Base-by-base conservation (phyloP, 345 rosid species). In the Rhodamnia argentea region DNA sequence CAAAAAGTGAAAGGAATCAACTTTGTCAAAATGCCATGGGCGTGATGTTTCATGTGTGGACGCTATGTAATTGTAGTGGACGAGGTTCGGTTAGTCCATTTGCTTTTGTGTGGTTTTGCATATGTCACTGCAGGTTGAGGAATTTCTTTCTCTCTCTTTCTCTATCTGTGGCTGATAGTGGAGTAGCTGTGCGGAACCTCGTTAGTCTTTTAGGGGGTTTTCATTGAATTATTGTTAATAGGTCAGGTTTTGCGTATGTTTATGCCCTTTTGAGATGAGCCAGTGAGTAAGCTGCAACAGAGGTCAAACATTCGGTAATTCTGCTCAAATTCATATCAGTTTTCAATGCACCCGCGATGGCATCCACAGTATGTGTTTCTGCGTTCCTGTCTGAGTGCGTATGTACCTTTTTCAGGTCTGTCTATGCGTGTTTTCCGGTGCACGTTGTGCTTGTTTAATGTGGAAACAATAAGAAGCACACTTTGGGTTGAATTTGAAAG, bases 301-400 rank as follows among this genome's bases (percentile, higher is more conserved):
- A 32, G 78, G 78, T 70, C 78, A 37, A 32, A 37, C 78, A 2
- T 37, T 70, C 10, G 13, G 81, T 37, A 37, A 20, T 70, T 70
- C 20, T 70, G 81, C 47, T 70, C 76, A 62, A 70, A 37, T 37
- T 37, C 81, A 10, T 23, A 16, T 18, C 13, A 4, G 81, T 37
- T 37, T 70, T 18, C 47, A 37, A 40, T 0, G 4, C 47, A 8
- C 7, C 3, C 2, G 1, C 0, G 12, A 18, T 4, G 47, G 47
- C 47, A 5, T 15, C 4, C 12, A 70, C 47, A 37, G 24, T 32
- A 37, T 37, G 42, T 1, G 78, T 70, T 24, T 20, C 37, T 70
- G 81, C 26, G 4, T 0, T 5, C 81, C 81, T 70, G 47, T 70
- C 40, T 10, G 81, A 70, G 47, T 37, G 47, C 4, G 47, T 13